These are phyloP conservation scores for Vitis amurensis DNA, from an alignment of 164 flowering plant species.

Conservation along the genomic window DNA sequence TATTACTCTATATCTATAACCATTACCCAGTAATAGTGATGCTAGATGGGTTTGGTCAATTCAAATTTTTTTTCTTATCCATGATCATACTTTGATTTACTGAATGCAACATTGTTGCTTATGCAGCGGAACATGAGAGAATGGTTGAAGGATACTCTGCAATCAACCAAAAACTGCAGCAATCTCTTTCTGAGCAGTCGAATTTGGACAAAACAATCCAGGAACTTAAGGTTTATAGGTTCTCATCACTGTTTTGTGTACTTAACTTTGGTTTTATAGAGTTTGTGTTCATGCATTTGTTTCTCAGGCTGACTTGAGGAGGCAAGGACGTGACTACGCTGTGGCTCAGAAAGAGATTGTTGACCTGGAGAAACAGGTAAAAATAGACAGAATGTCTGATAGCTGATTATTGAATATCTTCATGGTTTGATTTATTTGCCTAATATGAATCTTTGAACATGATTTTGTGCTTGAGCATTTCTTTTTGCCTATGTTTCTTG, in stretches of 20 bases:
- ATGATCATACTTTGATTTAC: neutral
- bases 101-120: neutral
- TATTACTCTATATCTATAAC: no score
- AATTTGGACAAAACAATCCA: constrained; percentile 52
- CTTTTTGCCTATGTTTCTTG: no score
- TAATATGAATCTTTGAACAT: no score
- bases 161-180: constrained; percentile 70
- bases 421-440: neutral
- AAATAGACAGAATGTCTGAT: neutral
- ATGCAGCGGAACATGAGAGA: constrained; percentile 80
- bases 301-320: constrained; percentile 72
- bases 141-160: constrained; percentile 75
- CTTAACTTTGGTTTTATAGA: neutral
- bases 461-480: no score
- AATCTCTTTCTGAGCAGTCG: constrained; percentile 61
- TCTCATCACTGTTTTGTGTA: neutral
- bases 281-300: constrained; percentile 3
- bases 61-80: neutral
- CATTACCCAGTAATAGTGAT: neutral
- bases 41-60: neutral
- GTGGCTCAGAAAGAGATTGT: constrained; percentile 65
- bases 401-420: neutral
- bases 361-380: constrained; percentile 88
- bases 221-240: constrained; percentile 57
- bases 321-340: constrained; percentile 67